These are phyloP conservation scores for Podaxis sp. DNA, from an alignment of 768 basidiomycete genomes.

Conservation along the genomic window DNA sequence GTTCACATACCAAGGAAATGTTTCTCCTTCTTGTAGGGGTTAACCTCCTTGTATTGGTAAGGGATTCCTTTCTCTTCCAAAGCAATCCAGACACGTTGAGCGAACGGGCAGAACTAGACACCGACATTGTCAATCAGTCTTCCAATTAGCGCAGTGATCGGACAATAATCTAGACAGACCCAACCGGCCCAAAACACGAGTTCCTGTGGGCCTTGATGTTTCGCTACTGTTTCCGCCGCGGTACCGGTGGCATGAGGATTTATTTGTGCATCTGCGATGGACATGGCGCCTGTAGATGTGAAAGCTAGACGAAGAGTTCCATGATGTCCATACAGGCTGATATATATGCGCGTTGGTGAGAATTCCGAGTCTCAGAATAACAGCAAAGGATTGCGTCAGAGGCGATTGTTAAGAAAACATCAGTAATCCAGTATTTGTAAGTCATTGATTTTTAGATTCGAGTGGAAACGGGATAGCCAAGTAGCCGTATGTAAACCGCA, in stretches of 20 bases:
- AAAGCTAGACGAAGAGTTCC: too few relatives aligned
- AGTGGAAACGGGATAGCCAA: too few relatives aligned
- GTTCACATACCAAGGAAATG: slow-evolving; percentile 38
- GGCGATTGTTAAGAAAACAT: background rate
- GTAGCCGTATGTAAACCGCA: too few relatives aligned
- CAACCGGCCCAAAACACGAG: slow-evolving; percentile 62
- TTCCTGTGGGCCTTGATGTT: slow-evolving; percentile 52
- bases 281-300: background rate
- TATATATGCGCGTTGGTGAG: background rate
- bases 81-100: slow-evolving; percentile 63
- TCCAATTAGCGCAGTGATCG: background rate
- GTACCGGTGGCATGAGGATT: slow-evolving; percentile 57
- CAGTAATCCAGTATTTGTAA: background rate
- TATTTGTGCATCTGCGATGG: slow-evolving; percentile 35
- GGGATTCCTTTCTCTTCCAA: slow-evolving; percentile 67
- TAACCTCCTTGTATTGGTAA: slow-evolving; percentile 67
- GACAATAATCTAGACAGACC: slow-evolving; percentile 35
- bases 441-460: background rate
- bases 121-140: background rate
- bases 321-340: background rate
- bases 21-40: slow-evolving; percentile 69
- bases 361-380: background rate
- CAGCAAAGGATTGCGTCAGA: background rate
- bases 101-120: slow-evolving; percentile 57
- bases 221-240: slow-evolving; percentile 50